Percentiles rank a stretch among this genome's conserved stretches.
phyloP scores from a whole-genome alignment of 129 eudicot species.

The Glebionis coronaria region DNA sequence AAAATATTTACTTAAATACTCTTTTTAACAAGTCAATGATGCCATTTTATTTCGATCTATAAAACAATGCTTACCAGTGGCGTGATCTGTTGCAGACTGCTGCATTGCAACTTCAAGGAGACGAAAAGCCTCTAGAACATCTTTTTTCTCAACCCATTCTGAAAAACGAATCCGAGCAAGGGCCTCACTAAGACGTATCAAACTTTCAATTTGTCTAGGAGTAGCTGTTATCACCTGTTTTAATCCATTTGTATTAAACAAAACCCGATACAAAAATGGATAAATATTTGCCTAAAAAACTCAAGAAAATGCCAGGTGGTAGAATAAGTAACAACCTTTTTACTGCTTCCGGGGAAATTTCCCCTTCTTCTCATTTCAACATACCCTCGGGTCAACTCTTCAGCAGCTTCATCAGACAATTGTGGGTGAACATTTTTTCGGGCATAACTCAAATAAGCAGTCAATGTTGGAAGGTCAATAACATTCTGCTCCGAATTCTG shows the following conservation, averaged over 20 bases:
- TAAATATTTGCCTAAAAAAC: not conserved
- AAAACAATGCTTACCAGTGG: constrained; percentile 58
- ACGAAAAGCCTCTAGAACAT: constrained; percentile 87
- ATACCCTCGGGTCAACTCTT: constrained; percentile 85
- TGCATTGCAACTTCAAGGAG: constrained; percentile 95
- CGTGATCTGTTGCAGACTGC: constrained; percentile 97
- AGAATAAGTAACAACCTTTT: constrained; percentile 53
- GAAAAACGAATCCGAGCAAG: constrained; percentile 94
- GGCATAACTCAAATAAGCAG: constrained; percentile 91
- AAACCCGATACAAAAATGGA: too few relatives aligned
- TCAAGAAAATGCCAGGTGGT: not conserved
- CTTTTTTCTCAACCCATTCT: constrained; percentile 67
- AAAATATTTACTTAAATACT: not conserved
- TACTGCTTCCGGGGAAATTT: constrained; percentile 96
- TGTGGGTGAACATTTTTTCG: constrained; percentile 82
- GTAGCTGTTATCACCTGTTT: constrained; percentile 96
- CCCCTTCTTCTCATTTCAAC: constrained; percentile 99
- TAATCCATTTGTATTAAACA: too few relatives aligned
- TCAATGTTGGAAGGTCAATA: constrained; percentile 76
- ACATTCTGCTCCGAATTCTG: constrained; percentile 70
- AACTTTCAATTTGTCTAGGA: constrained; percentile 92
- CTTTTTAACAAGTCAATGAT: not conserved
- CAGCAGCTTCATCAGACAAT: constrained; percentile 95
- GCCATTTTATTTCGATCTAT: not conserved
- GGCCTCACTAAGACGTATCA: constrained; percentile 97